Conservation (phyloP, 192 early-diverging fungal genomes). For the Backusella liffmaniae region DNA sequence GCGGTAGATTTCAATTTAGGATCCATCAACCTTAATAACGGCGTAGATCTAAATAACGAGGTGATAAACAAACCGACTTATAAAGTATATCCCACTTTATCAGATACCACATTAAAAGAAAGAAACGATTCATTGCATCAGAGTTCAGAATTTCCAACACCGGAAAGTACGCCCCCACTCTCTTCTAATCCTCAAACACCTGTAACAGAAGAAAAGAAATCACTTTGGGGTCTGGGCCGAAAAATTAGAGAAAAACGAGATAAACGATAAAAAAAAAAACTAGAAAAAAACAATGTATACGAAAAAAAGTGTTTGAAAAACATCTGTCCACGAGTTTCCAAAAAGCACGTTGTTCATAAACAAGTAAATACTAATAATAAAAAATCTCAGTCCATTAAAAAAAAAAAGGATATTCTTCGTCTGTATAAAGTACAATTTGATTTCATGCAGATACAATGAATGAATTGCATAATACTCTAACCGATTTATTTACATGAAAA, state of each 20-base stretch:
- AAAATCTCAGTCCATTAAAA: no score
- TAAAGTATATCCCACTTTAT: constrained; percentile 3
- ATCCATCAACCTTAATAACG: constrained; percentile 12
- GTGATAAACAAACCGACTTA: neutral
- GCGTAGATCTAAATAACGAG: neutral
- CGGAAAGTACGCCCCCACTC: neutral
- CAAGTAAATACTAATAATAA: neutral
- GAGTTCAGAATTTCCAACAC: neutral
- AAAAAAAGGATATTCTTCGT: neutral
- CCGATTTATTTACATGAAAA: neutral
- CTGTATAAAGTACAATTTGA: neutral
- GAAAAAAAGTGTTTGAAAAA: neutral
- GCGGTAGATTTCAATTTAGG: constrained; percentile 37
- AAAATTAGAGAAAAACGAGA: constrained; percentile 17
- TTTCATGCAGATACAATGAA: neutral
- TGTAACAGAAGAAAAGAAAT: constrained; percentile 9
- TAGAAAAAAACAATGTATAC: neutral
- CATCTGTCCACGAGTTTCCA: neutral
- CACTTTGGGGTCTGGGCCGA: constrained; percentile 11
- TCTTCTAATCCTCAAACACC: neutral
- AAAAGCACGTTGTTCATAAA: neutral
- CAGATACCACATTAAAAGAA: neutral
- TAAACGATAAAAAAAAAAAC: constrained; percentile 3
- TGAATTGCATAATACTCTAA: neutral
- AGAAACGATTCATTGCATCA: neutral